Base-by-base conservation (phyloP, 768 basidiomycete genomes). In the Xerocomellus dryophilus region DNA sequence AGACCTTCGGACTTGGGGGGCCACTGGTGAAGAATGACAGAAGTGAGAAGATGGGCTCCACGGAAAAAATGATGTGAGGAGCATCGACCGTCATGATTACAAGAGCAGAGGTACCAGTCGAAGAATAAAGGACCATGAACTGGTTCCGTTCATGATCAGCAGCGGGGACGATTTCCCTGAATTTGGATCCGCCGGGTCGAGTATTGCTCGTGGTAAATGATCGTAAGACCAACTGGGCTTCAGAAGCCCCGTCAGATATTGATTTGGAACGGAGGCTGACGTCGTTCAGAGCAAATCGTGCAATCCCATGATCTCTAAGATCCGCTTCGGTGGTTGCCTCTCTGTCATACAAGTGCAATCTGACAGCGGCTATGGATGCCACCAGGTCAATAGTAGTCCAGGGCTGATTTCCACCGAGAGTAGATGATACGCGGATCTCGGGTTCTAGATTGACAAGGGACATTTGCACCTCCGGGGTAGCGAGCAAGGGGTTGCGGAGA, bases 81-180 rank as follows among this genome's bases (percentile, higher is more conserved):
- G 92, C 93, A 64, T 99, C 97, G 27, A 99, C 77, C 1, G 91
- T 93, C 32, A 96, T 74, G 51, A 98, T 80, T 7, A 85, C 86
- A n/a, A 93, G 76, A 4, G 90, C 77, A 35, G 84, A 76, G 20
- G 73, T 66, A 15, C 87, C 85, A 11, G 92, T 79, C 59, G 81
- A 81, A 2, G 90, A 90, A 69, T 90, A 98, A 31, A 97, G 80
- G 17, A 97, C 66, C 91, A 96, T 97, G 66, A 98, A 88, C 64
- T 97, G 93, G 55, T 95, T 94, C 47, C 90, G 77, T 54, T 86
- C 81, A 61, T 97, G 93, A 52, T 85, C 81, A 14, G 92, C 88
- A 6, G 93, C 86, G 12, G 97, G 96, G 56, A 99, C 90, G 52
- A 99, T 94, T 69, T 98, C 95, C 39, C 94, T 83, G 76, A 94